Conservation (phyloP, 495 filamentous ascomycete genomes). For the Lasiosphaeriaceae sp. region DNA sequence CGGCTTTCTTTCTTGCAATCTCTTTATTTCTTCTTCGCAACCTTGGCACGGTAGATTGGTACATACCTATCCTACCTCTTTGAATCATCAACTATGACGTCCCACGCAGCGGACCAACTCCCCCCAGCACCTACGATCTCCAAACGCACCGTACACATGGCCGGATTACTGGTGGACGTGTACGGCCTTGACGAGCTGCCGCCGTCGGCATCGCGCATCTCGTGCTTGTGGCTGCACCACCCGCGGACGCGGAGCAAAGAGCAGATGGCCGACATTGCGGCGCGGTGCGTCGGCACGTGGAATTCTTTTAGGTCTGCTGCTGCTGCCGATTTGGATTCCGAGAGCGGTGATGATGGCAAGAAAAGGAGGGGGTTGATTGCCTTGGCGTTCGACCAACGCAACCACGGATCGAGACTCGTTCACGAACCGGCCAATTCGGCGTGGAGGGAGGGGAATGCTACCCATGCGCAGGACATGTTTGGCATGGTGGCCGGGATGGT, state of each 20-base stretch:
- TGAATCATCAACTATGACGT: background rate
- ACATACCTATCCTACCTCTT: too few species aligned
- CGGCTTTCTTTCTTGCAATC: too few species aligned
- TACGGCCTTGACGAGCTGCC: slow-evolving; percentile 75
- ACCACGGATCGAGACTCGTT: slow-evolving; percentile 75
- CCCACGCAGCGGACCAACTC: slow-evolving; percentile 6
- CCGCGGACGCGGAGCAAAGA: slow-evolving; percentile 65
- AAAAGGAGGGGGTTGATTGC: slow-evolving; percentile 59
- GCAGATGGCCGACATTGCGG: slow-evolving; percentile 57
- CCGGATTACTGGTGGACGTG: slow-evolving; percentile 71
- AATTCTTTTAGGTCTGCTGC: slow-evolving; percentile 20
- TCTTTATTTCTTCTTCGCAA: too few species aligned
- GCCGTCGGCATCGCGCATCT: slow-evolving; percentile 43
- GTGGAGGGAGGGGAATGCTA: slow-evolving; percentile 76
- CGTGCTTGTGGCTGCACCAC: slow-evolving; percentile 85
- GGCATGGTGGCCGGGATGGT: slow-evolving; percentile 60
- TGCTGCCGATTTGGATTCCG: background rate
- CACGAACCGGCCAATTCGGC: slow-evolving; percentile 57
- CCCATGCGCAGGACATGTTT: slow-evolving; percentile 89
- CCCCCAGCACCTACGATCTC: slow-evolving; percentile 50
- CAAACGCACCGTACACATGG: slow-evolving; percentile 57
- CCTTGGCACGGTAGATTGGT: too few species aligned
- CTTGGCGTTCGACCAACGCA: slow-evolving; percentile 82
- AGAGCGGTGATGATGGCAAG: slow-evolving; percentile 9
- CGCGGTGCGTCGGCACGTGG: slow-evolving; percentile 35